Base-by-base conservation (phyloP, 78 protist genomes). In the Chrysochromulina parva region DNA sequence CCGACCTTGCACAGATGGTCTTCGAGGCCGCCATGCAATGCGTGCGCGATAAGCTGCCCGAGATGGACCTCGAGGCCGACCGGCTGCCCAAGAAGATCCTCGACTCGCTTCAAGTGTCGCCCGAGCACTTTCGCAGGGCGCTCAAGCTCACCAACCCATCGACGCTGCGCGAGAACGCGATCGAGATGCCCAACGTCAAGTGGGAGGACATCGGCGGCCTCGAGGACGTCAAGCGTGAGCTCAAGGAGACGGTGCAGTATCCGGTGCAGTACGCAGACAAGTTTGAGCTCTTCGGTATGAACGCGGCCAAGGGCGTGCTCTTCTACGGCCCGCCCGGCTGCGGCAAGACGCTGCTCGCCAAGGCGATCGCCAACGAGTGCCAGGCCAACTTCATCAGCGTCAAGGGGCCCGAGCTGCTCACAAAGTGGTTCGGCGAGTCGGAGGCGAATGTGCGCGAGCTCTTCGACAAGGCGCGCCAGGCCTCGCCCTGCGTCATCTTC, bases 381-480 rank as follows among this genome's bases (percentile, higher is more conserved):
- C 98, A 98, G 93, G 99, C 99, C 92, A 99, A 99, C 96, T 99
- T 99, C 95, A 99, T 99, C 95, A 94, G 98, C 17, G 97, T 99
- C 95, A 99, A 99, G 98, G 99, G 98, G 57, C 98, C 98, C 50
- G 99, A 98, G 94, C 95, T 98, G 78, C 96, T 98, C 65, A 98
- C 99, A 53, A 99, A 98, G 99, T 99, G 99, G 99, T 98, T 99
- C 73, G 99, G 99, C 50, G 99, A 99, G 96, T 97, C 99, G 66
- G 99, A 99, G 92, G 98, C 99, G n/a, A 98, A 99, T 88, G 99
- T 99, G 65, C 98, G 99, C 69, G 99, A 98, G 13, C 92, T 99
- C 78, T 99, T 99, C 95, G 99, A 99, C 97, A 99, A 98, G 97
- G 99, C 99, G 10, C 90, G 99, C 52, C 94, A 94, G 53, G 99